Base-by-base conservation (phyloP, 768 basidiomycete genomes). In the Suillus discolor region DNA sequence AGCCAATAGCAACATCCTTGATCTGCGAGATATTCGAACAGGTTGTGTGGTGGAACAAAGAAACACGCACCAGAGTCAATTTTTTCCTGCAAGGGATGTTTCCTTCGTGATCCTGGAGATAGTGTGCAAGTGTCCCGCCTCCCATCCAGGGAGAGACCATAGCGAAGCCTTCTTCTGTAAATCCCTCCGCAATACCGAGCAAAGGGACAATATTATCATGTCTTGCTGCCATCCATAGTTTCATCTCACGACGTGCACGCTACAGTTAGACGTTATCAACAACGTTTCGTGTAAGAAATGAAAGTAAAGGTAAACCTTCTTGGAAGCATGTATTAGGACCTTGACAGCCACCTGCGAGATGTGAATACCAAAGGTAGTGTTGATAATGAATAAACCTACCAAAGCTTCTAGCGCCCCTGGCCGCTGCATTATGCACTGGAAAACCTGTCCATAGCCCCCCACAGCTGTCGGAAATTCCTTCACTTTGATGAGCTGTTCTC, bases 151-250 rank as follows among this genome's bases (percentile, higher is more conserved):
- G 71, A 49, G 63, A 74, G 18, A 74, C 66, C 71, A 71, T 71
- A 15, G 71, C 70, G 9, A 65, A 34, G 23, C 73, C 69, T 23
- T 47, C 45, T 12, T 47, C 45, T 9, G n/a, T 23, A 65, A 68
- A 72, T 53, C 68, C 70, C 15, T 61, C 66, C 9, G 68, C 53
- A 2, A 67, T 49, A 15, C 73, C 71, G 23, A 55, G 64, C 36
- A 73, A 62, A 7, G 68, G 69, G 7, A 74, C 39, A 20, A 74
- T 63, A 60, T 74, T 74, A n/a, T 61, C 54, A 55, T 74, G 70
- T 16, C 47, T n/a, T 25, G 72, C 65, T 44, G 47, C 13, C 42
- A 57, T 62, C 73, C 73, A 74, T 15, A 73, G 66, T n/a, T 57
- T 65, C 38, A 74, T 61, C 59, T 73, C 72, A n/a, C 70, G 69